phyloP scores from a whole-genome alignment of 2,329 filamentous ascomycete species.

The Cordyceps cateniannulata region DNA sequence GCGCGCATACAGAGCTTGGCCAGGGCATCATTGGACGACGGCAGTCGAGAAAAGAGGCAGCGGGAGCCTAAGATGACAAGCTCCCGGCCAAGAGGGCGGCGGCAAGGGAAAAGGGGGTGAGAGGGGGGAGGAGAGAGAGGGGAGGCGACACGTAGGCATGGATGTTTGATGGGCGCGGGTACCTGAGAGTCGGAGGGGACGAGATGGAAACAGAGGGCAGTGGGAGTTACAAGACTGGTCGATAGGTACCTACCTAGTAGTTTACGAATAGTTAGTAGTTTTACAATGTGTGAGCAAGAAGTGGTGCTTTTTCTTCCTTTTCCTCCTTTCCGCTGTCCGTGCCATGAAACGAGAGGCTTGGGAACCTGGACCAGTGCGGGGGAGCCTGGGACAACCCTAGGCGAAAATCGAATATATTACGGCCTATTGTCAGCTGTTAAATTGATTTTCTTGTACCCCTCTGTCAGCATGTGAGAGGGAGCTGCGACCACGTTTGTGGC shows the following conservation, averaged over 20 bases:
- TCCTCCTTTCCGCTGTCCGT: neutral
- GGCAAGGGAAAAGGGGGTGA: neutral
- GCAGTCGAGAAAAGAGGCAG: neutral
- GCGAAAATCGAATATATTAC: neutral
- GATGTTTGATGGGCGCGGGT: neutral
- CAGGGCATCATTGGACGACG: neutral
- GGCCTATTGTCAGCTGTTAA: neutral
- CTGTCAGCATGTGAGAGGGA: constrained; percentile 4
- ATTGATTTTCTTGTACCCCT: neutral
- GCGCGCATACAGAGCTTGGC: neutral
- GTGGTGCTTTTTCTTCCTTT: neutral
- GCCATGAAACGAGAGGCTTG: neutral
- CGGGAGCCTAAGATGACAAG: neutral
- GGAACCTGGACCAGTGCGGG: neutral
- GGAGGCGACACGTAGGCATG: neutral
- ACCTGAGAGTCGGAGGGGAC: neutral
- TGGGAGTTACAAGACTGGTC: too few species aligned
- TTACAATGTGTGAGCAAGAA: neutral
- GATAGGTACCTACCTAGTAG: too few species aligned
- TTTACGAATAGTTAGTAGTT: neutral
- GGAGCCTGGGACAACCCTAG: neutral
- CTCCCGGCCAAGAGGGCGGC: neutral
- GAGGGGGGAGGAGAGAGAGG: neutral
- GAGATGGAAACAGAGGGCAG: neutral
- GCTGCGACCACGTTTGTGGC: neutral